Conservation (phyloP, 106 monocot genomes). For the Allium sativum region DNA sequence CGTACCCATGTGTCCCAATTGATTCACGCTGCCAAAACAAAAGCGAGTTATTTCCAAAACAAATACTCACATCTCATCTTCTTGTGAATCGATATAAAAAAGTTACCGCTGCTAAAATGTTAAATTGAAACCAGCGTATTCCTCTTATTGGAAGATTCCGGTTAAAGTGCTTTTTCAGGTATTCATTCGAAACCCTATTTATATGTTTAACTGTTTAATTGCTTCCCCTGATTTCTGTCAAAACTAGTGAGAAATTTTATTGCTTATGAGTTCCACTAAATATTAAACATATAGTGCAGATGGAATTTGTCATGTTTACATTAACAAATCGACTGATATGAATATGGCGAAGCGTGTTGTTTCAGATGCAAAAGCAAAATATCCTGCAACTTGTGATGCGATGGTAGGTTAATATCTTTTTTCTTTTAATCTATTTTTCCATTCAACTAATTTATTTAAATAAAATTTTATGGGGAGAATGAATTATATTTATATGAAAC, state of each 20-base stretch:
- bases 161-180: too few relatives aligned
- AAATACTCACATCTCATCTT: too few relatives aligned
- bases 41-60: too few relatives aligned
- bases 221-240: too few relatives aligned
- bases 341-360: constrained; percentile 73
- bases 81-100: too few relatives aligned
- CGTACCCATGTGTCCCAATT: too few relatives aligned
- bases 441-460: neutral
- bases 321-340: constrained; percentile 84
- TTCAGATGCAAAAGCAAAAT: constrained; percentile 88
- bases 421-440: neutral
- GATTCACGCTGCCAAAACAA: too few relatives aligned
- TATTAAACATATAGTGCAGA: constrained; percentile 31
- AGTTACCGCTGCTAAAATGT: too few relatives aligned
- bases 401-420: constrained; percentile 67
- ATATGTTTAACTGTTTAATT: too few relatives aligned
- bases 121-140: too few relatives aligned
- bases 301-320: constrained; percentile 95
- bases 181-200: too few relatives aligned
- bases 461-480: neutral
- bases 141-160: too few relatives aligned
- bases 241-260: neutral
- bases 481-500: constrained; percentile 49
- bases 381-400: constrained; percentile 98
- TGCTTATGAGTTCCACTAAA: neutral